phyloP scores from a whole-genome alignment of 208 protist genomes.

The Acanthamoeba healyi region DNA sequence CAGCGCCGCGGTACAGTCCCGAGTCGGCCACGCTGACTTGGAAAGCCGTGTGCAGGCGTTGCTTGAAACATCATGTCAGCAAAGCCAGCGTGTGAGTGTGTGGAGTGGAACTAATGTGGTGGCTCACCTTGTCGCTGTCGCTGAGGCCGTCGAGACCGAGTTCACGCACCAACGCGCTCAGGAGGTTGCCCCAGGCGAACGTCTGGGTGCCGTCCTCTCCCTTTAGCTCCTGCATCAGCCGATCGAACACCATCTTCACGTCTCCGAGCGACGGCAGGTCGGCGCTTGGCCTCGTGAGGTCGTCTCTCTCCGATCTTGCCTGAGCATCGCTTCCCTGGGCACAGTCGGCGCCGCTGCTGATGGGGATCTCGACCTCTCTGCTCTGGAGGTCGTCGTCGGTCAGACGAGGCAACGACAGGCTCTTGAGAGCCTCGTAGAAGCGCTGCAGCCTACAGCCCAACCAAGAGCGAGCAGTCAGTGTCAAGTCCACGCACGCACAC shows the following conservation, averaged over 20 bases:
- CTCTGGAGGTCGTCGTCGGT: neutral
- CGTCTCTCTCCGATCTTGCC: neutral
- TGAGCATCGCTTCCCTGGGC: no score
- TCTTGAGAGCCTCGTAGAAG: conserved; percentile 53
- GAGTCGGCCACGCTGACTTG: neutral
- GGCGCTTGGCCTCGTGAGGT: no score
- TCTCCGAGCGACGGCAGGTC: neutral
- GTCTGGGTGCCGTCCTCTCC: neutral
- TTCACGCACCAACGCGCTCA: neutral
- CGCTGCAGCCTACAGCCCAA: neutral
- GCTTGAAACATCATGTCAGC: neutral
- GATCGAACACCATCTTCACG: neutral
- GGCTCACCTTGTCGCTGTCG: neutral
- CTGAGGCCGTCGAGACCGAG: neutral
- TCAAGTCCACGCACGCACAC: neutral
- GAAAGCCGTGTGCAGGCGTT: neutral
- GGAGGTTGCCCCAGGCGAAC: neutral
- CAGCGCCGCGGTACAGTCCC: conserved; percentile 1
- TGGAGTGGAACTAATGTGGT: neutral
- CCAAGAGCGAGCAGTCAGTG: neutral
- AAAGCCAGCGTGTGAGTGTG: neutral
- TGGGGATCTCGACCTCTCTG: neutral
- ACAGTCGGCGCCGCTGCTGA: neutral
- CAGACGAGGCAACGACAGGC: no score
- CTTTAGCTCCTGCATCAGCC: conserved; percentile 9